Conservation (phyloP, 352 stramenopile genomes). For the Pythium utonaiense region DNA sequence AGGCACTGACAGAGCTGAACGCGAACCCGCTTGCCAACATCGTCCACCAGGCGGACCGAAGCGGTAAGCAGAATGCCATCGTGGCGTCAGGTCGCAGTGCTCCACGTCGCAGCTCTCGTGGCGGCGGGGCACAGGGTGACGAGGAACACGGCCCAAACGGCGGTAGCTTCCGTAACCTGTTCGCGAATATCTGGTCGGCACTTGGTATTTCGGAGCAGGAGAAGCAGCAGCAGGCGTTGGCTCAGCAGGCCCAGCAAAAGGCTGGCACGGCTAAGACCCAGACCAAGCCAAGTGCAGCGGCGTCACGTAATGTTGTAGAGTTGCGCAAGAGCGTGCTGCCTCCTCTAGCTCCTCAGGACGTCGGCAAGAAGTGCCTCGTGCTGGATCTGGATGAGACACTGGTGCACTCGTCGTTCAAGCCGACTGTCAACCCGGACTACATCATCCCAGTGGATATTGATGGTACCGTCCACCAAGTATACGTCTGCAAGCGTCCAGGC, state of each 20-base stretch:
- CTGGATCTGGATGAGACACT: slow-evolving; percentile 98
- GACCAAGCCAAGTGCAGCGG: slow-evolving; percentile 6
- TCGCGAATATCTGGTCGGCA: slow-evolving; percentile 67
- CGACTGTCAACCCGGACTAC: slow-evolving; percentile 93
- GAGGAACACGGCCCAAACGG: slow-evolving; percentile 29
- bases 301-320: slow-evolving; percentile 37
- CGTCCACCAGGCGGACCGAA: slow-evolving; percentile 65
- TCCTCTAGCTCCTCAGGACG: slow-evolving; percentile 38
- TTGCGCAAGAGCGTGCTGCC: slow-evolving; percentile 58
- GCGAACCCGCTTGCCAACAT: slow-evolving; percentile 52
- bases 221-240: slow-evolving; percentile 26
- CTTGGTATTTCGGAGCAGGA: slow-evolving; percentile 63
- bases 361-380: slow-evolving; percentile 88
- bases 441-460: slow-evolving; percentile 98
- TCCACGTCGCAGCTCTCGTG: slow-evolving; percentile 16
- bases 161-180: slow-evolving; percentile 58
- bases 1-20: slow-evolving; percentile 34
- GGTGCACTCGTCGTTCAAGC: slow-evolving; percentile 96
- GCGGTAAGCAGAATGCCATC: slow-evolving; percentile 48
- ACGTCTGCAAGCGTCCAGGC: slow-evolving; percentile 89
- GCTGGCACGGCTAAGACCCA: slow-evolving; percentile 6
- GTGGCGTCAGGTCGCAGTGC: slow-evolving; percentile 10
- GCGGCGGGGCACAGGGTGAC: slow-evolving; percentile 3
- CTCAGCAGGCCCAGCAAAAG: slow-evolving; percentile 17
- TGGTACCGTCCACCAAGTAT: slow-evolving; percentile 81